These are phyloP conservation scores for Beauveria caledonica DNA, from an alignment of 2,329 filamentous ascomycete species.

Conservation along the genomic window DNA sequence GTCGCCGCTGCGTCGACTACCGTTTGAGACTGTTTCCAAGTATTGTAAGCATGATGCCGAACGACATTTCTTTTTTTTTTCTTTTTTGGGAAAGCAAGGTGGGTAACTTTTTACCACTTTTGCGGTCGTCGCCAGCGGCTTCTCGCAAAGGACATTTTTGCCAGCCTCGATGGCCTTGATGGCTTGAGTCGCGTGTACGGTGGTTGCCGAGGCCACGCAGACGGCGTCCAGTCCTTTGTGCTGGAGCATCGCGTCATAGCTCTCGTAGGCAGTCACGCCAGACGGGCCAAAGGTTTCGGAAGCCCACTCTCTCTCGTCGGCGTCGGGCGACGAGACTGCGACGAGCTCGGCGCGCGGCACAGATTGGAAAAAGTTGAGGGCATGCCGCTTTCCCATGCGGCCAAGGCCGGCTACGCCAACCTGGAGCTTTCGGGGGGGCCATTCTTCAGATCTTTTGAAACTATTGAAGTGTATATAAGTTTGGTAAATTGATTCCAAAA, in stretches of 20 bases:
- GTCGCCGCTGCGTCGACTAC: slow-evolving; percentile 28
- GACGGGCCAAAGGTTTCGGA: slow-evolving; percentile 32
- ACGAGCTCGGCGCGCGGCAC: slow-evolving; percentile 40
- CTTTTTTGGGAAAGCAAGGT: too few relatives aligned
- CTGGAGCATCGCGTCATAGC: neutral
- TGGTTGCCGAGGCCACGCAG: neutral
- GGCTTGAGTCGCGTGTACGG: neutral
- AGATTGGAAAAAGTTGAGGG: slow-evolving; percentile 36
- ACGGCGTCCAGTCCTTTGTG: neutral
- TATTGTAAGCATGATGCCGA: neutral
- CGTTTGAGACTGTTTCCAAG: neutral
- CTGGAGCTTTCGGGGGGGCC: slow-evolving; percentile 24
- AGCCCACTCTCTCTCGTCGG: slow-evolving; percentile 36
- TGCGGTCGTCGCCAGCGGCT: neutral
- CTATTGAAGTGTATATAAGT: neutral
- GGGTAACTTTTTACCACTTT: neutral
- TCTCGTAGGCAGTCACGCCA: neutral
- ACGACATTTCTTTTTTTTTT: neutral
- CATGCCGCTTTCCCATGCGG: slow-evolving; percentile 44
- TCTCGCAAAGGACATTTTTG: neutral
- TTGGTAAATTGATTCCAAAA: neutral
- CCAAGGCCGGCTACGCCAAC: slow-evolving; percentile 42
- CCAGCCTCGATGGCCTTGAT: neutral
- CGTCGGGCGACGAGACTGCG: slow-evolving; percentile 39
- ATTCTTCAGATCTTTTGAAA: neutral